Evolutionary conservation across 768 basidiomycete genomes (phyloP).

Genomic region (Lyophyllum shimeji): DNA sequence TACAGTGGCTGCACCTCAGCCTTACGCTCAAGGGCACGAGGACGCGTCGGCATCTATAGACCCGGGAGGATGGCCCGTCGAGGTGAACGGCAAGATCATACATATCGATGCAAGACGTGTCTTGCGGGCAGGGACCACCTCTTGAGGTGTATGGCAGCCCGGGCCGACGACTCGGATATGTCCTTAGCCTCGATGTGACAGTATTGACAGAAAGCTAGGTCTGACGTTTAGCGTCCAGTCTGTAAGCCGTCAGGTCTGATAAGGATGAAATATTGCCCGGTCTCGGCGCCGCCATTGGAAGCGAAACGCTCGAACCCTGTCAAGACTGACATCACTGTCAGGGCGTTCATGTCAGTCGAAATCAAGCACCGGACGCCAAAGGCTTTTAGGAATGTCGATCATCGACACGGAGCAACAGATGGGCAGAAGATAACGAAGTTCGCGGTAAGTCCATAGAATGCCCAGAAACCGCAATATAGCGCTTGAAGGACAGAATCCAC

Average conservation of each 20-base stretch:
- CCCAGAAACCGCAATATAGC: too few relatives aligned
- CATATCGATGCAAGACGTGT: neutral
- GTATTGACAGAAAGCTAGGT: neutral
- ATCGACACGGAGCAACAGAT: too few relatives aligned
- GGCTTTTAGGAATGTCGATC: neutral
- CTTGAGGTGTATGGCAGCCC: neutral
- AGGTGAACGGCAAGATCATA: neutral
- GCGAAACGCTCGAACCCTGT: neutral
- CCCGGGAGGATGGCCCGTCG: neutral
- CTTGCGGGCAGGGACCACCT: neutral
- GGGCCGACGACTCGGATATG: neutral
- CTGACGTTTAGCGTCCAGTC: neutral
- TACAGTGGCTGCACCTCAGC: neutral
- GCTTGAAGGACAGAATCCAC: too few relatives aligned
- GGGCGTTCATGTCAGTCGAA: neutral
- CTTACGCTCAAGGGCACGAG: neutral
- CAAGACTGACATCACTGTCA: neutral
- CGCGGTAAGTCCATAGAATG: too few relatives aligned
- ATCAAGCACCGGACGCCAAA: neutral
- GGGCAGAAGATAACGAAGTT: too few relatives aligned
- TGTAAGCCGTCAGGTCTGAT: neutral
- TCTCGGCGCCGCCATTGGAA: neutral
- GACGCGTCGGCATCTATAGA: neutral
- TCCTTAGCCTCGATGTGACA: neutral
- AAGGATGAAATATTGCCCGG: neutral